phyloP scores from a whole-genome alignment of 1,284 basidiomycete genomes.

The Moesziomyces antarcticus region DNA sequence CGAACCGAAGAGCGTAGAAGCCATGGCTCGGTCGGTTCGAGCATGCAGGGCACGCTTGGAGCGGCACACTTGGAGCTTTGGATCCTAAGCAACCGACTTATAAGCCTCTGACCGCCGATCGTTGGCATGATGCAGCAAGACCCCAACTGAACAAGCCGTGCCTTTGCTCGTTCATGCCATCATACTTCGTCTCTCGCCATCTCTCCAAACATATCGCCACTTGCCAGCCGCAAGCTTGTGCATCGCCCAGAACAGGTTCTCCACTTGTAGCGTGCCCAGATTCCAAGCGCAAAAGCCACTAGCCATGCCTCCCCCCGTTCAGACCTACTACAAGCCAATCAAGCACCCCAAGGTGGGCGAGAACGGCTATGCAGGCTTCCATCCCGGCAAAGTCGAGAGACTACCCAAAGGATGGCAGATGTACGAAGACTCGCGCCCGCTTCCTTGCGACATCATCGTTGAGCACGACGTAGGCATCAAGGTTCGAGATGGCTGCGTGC shows the following conservation, averaged over 20 bases:
- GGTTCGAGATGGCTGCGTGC: conserved; percentile 52
- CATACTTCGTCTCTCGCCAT: no score
- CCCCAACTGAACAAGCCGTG: no score
- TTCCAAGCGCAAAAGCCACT: neutral
- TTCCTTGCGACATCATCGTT: conserved; percentile 30
- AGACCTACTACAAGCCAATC: conserved; percentile 10
- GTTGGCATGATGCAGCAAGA: no score
- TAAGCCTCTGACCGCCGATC: no score
- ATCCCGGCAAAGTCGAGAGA: conserved; percentile 3
- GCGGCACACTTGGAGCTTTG: no score
- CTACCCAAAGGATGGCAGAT: conserved; percentile 11
- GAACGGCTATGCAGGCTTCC: conserved; percentile 8
- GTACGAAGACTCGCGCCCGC: conserved; percentile 5
- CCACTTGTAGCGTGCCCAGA: neutral
- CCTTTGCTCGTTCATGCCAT: no score
- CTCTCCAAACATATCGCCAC: no score
- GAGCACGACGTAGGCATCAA: conserved; percentile 44
- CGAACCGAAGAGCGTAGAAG: no score
- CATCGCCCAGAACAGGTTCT: neutral
- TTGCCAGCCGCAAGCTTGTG: no score
- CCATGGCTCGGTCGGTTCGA: no score
- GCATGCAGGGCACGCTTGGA: no score
- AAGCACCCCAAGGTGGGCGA: conserved; percentile 6
- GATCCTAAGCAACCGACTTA: no score
- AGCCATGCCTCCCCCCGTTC: conserved; percentile 3